A percentile compares a stretch with the other conserved stretches of the same genome.
Evolutionary conservation across 495 filamentous ascomycete genomes (phyloP).

Genomic region (Talaromyces adpressus): DNA sequence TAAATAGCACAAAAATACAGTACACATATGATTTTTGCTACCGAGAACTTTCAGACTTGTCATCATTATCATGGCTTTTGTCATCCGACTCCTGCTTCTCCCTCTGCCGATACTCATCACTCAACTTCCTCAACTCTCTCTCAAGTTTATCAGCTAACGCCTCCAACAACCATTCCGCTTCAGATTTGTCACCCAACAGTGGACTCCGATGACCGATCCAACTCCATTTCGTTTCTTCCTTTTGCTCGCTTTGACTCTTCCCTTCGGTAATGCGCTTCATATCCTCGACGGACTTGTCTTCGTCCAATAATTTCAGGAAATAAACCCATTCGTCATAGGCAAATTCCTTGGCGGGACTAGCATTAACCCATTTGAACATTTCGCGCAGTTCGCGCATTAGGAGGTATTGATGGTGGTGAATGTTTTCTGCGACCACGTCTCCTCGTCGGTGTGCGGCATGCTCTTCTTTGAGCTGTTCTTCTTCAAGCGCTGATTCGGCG

Average conservation of each 20-base stretch:
- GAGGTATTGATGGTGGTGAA: conserved; percentile 57
- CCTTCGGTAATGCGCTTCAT: conserved; percentile 15
- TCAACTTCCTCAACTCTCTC: conserved; percentile 39
- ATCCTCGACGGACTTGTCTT: conserved; percentile 46
- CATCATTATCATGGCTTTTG: background rate
- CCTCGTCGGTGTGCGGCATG: conserved; percentile 33
- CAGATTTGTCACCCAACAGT: conserved; percentile 62
- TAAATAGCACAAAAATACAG: background rate
- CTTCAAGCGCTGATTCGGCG: conserved; percentile 13
- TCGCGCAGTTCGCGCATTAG: conserved; percentile 62
- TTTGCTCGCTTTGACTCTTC: conserved; percentile 15
- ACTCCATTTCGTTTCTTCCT: conserved; percentile 49
- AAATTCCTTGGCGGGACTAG: conserved; percentile 58
- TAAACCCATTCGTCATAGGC: conserved; percentile 76
- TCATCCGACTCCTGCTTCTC: background rate
- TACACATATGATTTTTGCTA: background rate
- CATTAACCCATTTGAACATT: conserved; percentile 56
- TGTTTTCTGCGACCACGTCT: conserved; percentile 33
- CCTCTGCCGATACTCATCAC: conserved; percentile 14
- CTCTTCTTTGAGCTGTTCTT: conserved; percentile 31
- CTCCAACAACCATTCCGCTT: conserved; percentile 77
- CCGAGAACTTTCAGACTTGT: background rate
- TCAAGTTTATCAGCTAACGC: conserved; percentile 49
- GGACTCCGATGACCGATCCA: conserved; percentile 72
- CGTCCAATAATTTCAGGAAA: conserved; percentile 68